Evolutionary conservation across 2,329 filamentous ascomycete species (phyloP).

Genomic region (Aspergillus quadricinctus): DNA sequence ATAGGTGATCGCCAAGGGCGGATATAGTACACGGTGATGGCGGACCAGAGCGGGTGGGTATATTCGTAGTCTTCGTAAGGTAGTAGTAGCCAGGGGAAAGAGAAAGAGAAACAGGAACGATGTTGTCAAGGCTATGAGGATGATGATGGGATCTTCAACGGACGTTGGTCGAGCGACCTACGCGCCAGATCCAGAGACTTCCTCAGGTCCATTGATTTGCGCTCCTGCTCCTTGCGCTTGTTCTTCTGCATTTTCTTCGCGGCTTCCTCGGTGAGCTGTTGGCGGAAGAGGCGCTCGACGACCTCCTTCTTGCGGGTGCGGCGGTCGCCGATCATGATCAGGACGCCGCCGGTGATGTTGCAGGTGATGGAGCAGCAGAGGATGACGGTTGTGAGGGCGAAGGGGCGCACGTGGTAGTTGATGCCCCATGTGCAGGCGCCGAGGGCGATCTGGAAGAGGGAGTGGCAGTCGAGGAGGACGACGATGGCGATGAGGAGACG

Average conservation of each 20-base stretch:
- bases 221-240: slow-evolving; percentile 38
- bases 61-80: not conserved
- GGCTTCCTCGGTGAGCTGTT: slow-evolving; percentile 66
- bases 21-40: not conserved
- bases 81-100: no score
- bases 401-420: slow-evolving; percentile 62
- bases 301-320: slow-evolving; percentile 83
- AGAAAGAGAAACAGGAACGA: not conserved
- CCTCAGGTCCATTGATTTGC: slow-evolving; percentile 13
- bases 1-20: not conserved
- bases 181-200: not conserved
- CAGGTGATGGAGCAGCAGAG: slow-evolving; percentile 73
- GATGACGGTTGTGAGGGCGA: slow-evolving; percentile 74
- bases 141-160: not conserved
- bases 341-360: slow-evolving; percentile 70
- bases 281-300: slow-evolving; percentile 68
- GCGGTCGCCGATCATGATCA: slow-evolving; percentile 73
- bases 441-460: slow-evolving; percentile 72
- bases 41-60: not conserved
- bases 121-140: not conserved
- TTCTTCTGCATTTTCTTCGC: slow-evolving; percentile 55
- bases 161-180: not conserved
- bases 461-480: slow-evolving; percentile 74
- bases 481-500: slow-evolving; percentile 71
- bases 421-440: slow-evolving; percentile 77